Evolutionary conservation across 495 filamentous ascomycete species (phyloP), one percentile per base, ranked within the genome.

Genomic region (Penicillium subrubescens): DNA sequence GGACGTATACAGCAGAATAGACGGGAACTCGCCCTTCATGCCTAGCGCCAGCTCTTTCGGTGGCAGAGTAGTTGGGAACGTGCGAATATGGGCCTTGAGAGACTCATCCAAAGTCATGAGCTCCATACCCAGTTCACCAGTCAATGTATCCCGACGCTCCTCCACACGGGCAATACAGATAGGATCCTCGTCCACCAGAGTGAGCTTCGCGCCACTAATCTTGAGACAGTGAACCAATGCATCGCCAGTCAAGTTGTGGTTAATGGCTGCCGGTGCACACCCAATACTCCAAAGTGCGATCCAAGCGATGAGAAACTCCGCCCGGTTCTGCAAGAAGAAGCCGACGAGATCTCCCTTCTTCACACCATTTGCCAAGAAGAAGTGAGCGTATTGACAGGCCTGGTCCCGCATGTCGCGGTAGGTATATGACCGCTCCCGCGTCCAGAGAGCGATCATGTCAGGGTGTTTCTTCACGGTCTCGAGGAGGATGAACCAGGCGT

Each of bases 191-290:
- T 92, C 91, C 11, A 91, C 87, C 33, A 94, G 65, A 8, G 92
- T 67, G 15, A 92, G 54, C 67, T 81, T 87, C 11, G 85, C 79
- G 5, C 79, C 82, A 27, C 82, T 82, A 50, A 92, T 78, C 61
- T 81, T 83, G 63, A 94, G 63, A 67, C 90, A 93, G 72, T 93
- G 90, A 43, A 90, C 60, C 61, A 93, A 69, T 1, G 87, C 88
- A 55, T 90, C 86, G 0, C 85, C 86, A 27, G 81, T 75, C 0
- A 93, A 80, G 68, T 92, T 87, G 65, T 90, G 87, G 71, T 94
- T 94, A 71, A 94, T 89, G 64, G 89, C 81, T 0, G 89, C 88
- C 0, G 89, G 88, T 6, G 86, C 88, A 37, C 84, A 85, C 1
- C 89, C 90, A 64, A 91, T 84, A 15, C 83, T 82, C 83, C 84